phyloP scores from a whole-genome alignment of 2,329 filamentous ascomycete genomes.

The Drechmeria coniospora region DNA sequence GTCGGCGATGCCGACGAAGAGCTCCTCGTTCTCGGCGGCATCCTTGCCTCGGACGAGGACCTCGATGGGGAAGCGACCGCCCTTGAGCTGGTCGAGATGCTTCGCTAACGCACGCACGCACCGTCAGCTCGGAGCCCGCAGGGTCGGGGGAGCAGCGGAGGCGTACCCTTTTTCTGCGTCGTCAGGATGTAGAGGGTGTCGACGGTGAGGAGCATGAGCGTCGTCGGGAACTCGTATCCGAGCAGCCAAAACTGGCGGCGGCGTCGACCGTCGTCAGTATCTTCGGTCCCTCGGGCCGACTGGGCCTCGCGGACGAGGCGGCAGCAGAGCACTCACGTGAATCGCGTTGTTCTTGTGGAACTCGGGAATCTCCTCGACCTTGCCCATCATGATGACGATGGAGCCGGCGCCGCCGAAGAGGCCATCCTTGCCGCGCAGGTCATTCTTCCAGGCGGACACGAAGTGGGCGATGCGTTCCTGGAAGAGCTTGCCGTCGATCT shows the following conservation, averaged over 20 bases:
- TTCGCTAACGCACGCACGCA: no score
- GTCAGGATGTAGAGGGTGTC: slow-evolving; percentile 87
- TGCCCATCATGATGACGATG: slow-evolving; percentile 84
- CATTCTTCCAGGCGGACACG: slow-evolving; percentile 85
- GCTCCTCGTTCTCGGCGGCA: slow-evolving; percentile 76
- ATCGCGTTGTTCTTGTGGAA: slow-evolving; percentile 95
- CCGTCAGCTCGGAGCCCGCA: no score
- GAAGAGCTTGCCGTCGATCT: slow-evolving; percentile 87
- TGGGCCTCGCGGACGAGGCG: background rate
- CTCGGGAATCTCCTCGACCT: slow-evolving; percentile 72
- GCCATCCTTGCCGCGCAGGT: slow-evolving; percentile 75
- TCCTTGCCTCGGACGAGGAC: slow-evolving; percentile 87
- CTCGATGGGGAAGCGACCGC: slow-evolving; percentile 83
- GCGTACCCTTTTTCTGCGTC: slow-evolving; percentile 88
- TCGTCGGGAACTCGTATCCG: slow-evolving; percentile 96
- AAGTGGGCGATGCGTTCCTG: slow-evolving; percentile 84
- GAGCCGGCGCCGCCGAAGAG: slow-evolving; percentile 77
- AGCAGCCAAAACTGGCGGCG: slow-evolving; percentile 77
- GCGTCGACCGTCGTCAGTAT: background rate
- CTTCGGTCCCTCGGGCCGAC: background rate
- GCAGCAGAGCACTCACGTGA: slow-evolving; percentile 52
- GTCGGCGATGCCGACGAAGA: slow-evolving; percentile 71
- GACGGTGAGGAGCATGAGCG: slow-evolving; percentile 78
- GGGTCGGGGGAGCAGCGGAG: no score
- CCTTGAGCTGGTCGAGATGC: slow-evolving; percentile 81